Evolutionary conservation across 192 early-diverging fungal species (phyloP), one percentile per base, ranked within the genome.

Genomic region (Dissophora ornata): DNA sequence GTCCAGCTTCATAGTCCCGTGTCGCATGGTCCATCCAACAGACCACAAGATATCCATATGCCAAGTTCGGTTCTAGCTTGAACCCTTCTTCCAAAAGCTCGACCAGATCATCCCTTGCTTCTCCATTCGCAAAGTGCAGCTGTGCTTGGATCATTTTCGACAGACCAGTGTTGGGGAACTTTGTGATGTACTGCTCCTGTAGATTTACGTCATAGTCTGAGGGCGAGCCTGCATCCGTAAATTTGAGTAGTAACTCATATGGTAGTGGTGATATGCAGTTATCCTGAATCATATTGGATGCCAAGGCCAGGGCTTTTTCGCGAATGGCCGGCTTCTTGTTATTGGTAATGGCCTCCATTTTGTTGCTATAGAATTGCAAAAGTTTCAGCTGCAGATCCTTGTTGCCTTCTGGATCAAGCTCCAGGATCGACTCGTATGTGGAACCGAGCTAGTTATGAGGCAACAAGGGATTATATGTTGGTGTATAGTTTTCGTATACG

Each of bases 211-310:
- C 81, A 42, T 88, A 88, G 15, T 84, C 67, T 7, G 80, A 80
- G 28, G 71, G 56, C 51, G 44, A 60, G 18, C 40, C 42, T 4
- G 69, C 79, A 55, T 88, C 68, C 0, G 67, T 79, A 32, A 71
- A 73, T 51, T 86, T 85, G 40, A 88, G 77, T 4, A 85, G 22
- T 2, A 85, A 54, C 61, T 88, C 83, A 54, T 80, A 84, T 18
- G 85, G 79, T 15, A 82, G 24, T 18, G 79, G 61, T 15, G 73
- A 61, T 46, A 64, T 25, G 12, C 33, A 48, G 49, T 62, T 44
- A 13, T 59, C 33, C 19, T 68, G 28, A 13, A 82, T 62, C 52
- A 86, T 62, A 8, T 57, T 36, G 19, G 67, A 49, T 15, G 82
- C 80, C 38, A 84, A 44, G 11, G 56, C 33, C 28, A 62, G 47